Conservation (phyloP, 2,329 filamentous ascomycete genomes). For the Fusarium marasasianum region DNA sequence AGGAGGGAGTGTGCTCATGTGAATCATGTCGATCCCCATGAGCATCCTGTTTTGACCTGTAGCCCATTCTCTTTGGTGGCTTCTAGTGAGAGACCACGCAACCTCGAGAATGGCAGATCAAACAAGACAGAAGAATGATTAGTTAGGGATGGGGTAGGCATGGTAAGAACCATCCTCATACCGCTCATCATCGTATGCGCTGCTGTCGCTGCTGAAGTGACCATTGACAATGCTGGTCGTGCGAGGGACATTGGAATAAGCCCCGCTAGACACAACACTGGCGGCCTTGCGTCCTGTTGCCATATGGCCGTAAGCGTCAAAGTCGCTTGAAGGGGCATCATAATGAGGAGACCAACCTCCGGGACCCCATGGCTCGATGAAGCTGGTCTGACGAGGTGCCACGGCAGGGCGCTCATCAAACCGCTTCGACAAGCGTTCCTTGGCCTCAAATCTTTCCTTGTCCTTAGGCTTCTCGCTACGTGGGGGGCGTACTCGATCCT, state of each 20-base stretch:
- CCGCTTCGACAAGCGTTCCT: slow-evolving; percentile 50
- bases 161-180: slow-evolving; percentile 51
- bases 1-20: slow-evolving; percentile 11
- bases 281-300: slow-evolving; percentile 42
- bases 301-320: slow-evolving; percentile 42
- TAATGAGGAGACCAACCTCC: slow-evolving; percentile 44
- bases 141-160: slow-evolving; percentile 47
- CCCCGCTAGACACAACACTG: slow-evolving; percentile 36
- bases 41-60: slow-evolving; percentile 18
- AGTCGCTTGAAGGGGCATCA: slow-evolving; percentile 38
- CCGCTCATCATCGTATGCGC: slow-evolving; percentile 43
- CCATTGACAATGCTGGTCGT: slow-evolving; percentile 41
- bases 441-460: slow-evolving; percentile 44
- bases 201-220: slow-evolving; percentile 45
- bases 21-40: slow-evolving; percentile 5
- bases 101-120: slow-evolving; percentile 10
- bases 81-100: neutral
- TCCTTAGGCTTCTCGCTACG: slow-evolving; percentile 42
- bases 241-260: slow-evolving; percentile 45
- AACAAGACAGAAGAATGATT: slow-evolving; percentile 24
- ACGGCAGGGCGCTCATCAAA: slow-evolving; percentile 49
- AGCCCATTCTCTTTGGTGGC: neutral
- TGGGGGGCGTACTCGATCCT: slow-evolving; percentile 34
- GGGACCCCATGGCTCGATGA: slow-evolving; percentile 48
- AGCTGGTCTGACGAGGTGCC: slow-evolving; percentile 46